phyloP scores from a whole-genome alignment of 1,284 basidiomycete species.

The Heterobasidion occidentale region DNA sequence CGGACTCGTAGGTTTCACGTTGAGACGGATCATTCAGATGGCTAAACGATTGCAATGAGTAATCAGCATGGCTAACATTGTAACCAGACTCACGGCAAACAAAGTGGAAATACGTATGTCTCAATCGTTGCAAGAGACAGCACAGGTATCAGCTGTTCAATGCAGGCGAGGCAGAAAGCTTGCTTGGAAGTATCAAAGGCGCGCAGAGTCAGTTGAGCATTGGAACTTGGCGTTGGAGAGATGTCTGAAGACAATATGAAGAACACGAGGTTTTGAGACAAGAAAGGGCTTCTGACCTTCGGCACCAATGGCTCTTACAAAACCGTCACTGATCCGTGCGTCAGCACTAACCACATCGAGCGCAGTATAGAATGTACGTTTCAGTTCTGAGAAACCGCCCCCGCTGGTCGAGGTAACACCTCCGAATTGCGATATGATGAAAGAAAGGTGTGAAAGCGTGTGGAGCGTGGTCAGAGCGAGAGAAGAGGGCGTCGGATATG shows the following conservation, averaged over 20 bases:
- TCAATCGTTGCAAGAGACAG: slow-evolving; percentile 41
- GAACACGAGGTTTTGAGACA: background rate
- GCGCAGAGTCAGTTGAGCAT: background rate
- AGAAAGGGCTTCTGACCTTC: slow-evolving; percentile 11
- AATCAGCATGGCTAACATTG: slow-evolving; percentile 1
- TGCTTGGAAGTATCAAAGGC: slow-evolving; percentile 38
- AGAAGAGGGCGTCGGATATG: slow-evolving; percentile 25
- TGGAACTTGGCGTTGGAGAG: background rate
- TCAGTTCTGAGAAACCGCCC: slow-evolving; percentile 54
- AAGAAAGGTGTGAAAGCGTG: slow-evolving; percentile 55
- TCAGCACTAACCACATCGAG: slow-evolving; percentile 57
- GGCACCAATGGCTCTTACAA: slow-evolving; percentile 19
- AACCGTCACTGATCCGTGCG: slow-evolving; percentile 29
- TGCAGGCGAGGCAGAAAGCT: slow-evolving; percentile 54
- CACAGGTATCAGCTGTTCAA: slow-evolving; percentile 63
- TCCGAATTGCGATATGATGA: slow-evolving; percentile 67
- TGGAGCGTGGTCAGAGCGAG: slow-evolving; percentile 43
- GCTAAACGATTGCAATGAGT: slow-evolving; percentile 22
- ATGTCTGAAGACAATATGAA: background rate
- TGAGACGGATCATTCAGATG: slow-evolving; percentile 46
- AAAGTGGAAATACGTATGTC: slow-evolving; percentile 45
- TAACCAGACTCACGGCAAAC: slow-evolving; percentile 43
- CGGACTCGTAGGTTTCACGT: slow-evolving; percentile 65
- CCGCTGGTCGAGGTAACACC: slow-evolving; percentile 47
- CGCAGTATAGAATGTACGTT: slow-evolving; percentile 62